phyloP scores from a whole-genome alignment of 164 flowering plant genomes.

The Cinnamomum chago region DNA sequence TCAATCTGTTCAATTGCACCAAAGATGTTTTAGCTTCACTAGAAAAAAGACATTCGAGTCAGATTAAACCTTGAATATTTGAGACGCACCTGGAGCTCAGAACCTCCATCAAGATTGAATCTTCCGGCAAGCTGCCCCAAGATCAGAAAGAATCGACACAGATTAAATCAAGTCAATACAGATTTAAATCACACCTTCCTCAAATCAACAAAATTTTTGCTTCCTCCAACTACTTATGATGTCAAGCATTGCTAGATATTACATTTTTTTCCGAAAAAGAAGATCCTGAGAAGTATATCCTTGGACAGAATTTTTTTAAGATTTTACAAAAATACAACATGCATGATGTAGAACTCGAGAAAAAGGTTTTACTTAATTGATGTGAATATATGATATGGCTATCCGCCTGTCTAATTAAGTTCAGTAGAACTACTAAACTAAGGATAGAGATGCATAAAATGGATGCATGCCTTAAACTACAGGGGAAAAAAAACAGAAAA shows the following conservation, averaged over 20 bases:
- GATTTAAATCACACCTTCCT: neutral
- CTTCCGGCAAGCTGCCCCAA: constrained; percentile 52
- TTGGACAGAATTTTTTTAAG: neutral
- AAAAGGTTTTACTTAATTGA: neutral
- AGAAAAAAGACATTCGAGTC: no score
- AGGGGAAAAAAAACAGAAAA: no score
- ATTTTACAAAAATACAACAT: neutral
- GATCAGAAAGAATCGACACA: neutral
- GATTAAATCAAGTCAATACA: neutral
- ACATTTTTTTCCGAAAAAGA: neutral
- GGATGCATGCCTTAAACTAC: no score
- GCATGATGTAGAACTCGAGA: neutral
- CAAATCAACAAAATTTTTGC: neutral
- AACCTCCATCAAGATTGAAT: constrained; percentile 65
- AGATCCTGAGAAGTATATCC: neutral
- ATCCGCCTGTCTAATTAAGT: no score
- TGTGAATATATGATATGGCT: no score
- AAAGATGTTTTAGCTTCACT: constrained; percentile 2
- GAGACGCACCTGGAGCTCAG: constrained; percentile 67
- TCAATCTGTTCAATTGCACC: constrained; percentile 53
- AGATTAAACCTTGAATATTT: neutral
- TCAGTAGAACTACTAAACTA: no score
- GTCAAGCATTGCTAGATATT: neutral
- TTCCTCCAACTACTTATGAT: neutral
- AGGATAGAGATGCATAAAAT: no score